Evolutionary conservation across 495 filamentous ascomycete species (phyloP), one percentile per base, ranked within the genome.

Genomic region (Hypomontagnella monticulosa): DNA sequence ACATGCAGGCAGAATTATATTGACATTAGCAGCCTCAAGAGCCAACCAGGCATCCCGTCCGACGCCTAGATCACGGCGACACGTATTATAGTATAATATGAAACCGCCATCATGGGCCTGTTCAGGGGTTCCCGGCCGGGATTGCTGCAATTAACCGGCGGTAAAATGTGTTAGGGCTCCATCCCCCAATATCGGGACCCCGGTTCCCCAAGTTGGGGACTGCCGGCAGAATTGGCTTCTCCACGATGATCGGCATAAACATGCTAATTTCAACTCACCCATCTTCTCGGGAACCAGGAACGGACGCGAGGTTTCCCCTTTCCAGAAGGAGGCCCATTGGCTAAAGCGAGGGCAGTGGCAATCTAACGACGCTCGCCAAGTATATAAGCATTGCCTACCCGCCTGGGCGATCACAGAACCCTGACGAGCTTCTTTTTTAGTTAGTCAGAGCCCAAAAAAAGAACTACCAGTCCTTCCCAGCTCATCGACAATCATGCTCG

Each of bases 271-370:
- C 46, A 34, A 37, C 43, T 46, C 54, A 46, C 19, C 58, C 66
- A 32, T 43, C 44, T 61, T 57, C 56, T 70, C 66, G 66, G 66
- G 52, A 59, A 60, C 57, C 52, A 70, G 66, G 66, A 70, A 66
- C 61, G 61, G 61, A 70, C 52, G 44, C 12, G 34, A 8, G 6
- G 41, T 44, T 52, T 53, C 64, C 61, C 56, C 40, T 52, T 69
- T 65, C 50, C 48, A 56, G 34, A 56, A 57, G 16, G 57, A 55
- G 60, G 49, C 40, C 23, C 34, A 57, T 69, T 64, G 54, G 60
- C 34, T 54, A 62, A 53, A 57, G n/a, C 10, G 42, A 34, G 2
- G 16, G 33, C 19, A 2, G n/a, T 18, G 38, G 9, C 15, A 20
- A 42, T 44, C 15, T 32, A 33, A 34, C 27, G 12, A 18, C 5